phyloP scores from a whole-genome alignment of 257 asterid genomes.

The Gentiana straminea region DNA sequence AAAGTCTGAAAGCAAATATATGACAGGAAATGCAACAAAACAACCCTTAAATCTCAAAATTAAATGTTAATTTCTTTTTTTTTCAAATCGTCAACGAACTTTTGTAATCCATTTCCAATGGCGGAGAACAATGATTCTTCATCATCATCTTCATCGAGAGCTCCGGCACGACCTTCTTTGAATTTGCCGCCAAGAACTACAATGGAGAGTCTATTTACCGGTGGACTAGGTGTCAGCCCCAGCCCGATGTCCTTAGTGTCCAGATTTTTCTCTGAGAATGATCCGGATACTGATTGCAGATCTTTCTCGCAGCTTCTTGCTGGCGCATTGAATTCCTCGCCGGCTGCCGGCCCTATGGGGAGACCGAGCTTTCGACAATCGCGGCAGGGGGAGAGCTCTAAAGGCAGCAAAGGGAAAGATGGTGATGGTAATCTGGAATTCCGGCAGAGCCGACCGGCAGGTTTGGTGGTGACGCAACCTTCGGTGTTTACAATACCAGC shows the following conservation, averaged over 20 bases:
- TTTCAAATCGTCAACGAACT: no score
- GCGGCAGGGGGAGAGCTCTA: constrained; percentile 5
- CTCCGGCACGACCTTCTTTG: constrained; percentile 38
- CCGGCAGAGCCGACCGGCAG: constrained; percentile 47
- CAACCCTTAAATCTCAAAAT: no score
- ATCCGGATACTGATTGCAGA: constrained; percentile 51
- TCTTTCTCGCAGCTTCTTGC: constrained; percentile 81
- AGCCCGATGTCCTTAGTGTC: constrained; percentile 77
- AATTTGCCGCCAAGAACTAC: constrained; percentile 41
- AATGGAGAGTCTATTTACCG: constrained; percentile 32
- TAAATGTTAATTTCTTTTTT: no score
- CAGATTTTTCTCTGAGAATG: constrained; percentile 60
- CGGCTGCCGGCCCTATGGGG: constrained; percentile 13
- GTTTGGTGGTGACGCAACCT: constrained; percentile 36
- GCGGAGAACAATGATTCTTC: constrained; percentile 34
- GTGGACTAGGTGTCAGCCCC: constrained; percentile 51
- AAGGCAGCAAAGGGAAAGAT: constrained; percentile 10
- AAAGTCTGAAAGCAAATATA: no score
- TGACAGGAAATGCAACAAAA: no score
- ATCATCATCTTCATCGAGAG: constrained; percentile 23
- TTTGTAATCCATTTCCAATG: constrained; percentile 28
- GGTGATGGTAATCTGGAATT: constrained; percentile 29
- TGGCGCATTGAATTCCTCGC: constrained; percentile 34
- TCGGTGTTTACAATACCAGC: constrained; percentile 55
- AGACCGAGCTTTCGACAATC: constrained; percentile 19